A percentile compares a stretch with the other conserved stretches of the same genome.
Conservation (phyloP, 257 asterid genomes). For the Solanum acaule region DNA sequence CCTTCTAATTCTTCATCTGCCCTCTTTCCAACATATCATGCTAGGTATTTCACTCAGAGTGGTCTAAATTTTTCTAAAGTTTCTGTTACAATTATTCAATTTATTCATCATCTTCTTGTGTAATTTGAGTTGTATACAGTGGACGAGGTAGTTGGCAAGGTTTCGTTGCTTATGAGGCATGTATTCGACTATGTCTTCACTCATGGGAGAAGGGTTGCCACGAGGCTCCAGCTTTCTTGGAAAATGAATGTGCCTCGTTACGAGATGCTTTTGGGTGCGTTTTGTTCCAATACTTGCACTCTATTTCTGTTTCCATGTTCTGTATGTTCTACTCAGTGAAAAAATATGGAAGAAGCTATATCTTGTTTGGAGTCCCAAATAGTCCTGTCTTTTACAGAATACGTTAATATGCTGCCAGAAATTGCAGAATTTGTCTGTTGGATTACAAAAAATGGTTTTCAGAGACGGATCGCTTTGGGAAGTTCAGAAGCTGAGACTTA, state of each 20-base stretch:
- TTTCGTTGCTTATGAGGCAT: conserved; percentile 84
- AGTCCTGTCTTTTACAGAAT: not conserved
- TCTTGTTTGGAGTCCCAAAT: not conserved
- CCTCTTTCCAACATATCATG: conserved; percentile 76
- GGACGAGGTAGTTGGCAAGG: conserved; percentile 77
- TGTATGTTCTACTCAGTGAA: not conserved
- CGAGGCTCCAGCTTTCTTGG: conserved; percentile 77
- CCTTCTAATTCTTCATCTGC: conserved; percentile 45
- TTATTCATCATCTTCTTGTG: conserved; percentile 1
- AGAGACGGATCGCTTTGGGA: not conserved
- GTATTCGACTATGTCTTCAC: conserved; percentile 87
- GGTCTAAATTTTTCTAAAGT: not conserved
- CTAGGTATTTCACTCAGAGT: conserved; percentile 42
- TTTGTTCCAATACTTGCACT: not conserved
- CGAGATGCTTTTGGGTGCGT: conserved; percentile 81
- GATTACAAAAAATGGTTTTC: not conserved
- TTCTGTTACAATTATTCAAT: not conserved
- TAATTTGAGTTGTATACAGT: conserved; percentile 33
- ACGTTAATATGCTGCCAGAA: not conserved
- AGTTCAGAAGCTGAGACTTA: not conserved
- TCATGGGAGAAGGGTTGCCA: conserved; percentile 70
- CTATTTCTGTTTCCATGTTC: not conserved
- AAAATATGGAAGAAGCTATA: not conserved
- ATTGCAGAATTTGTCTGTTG: not conserved
- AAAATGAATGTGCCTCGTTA: conserved; percentile 76